Percentiles rank a stretch among this genome's conserved stretches.
Evolutionary conservation across 169 alveolate genomes (phyloP).

Genomic region (Fabrea salina): DNA sequence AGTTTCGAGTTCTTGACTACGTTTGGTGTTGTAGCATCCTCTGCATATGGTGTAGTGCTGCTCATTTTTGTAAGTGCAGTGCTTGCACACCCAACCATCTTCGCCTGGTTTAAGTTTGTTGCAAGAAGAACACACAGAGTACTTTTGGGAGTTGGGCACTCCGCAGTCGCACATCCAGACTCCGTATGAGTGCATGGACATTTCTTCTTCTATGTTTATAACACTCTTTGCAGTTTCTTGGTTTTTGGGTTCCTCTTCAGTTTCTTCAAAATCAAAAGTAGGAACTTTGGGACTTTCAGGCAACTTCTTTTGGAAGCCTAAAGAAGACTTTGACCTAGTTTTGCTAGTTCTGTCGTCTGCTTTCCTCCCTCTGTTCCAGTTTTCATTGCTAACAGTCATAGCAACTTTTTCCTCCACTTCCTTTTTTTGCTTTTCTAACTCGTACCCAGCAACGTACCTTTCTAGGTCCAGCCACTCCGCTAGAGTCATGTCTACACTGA

Average conservation of each 20-base stretch:
- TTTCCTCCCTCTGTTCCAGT: neutral
- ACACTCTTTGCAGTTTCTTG: neutral
- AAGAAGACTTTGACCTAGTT: neutral
- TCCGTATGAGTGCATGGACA: neutral
- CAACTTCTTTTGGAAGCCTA: neutral
- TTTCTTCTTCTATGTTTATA: neutral
- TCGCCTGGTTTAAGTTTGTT: neutral
- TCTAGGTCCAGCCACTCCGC: neutral
- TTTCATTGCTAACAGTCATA: neutral
- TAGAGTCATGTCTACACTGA: neutral
- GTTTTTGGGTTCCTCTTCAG: neutral
- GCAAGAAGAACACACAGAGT: constrained; percentile 1
- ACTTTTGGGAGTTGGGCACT: neutral
- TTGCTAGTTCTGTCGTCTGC: neutral
- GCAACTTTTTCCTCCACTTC: neutral
- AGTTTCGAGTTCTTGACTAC: neutral
- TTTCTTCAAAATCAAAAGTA: neutral
- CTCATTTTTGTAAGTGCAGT: constrained; percentile 16
- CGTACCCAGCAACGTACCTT: neutral
- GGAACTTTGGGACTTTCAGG: neutral
- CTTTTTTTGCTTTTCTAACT: neutral
- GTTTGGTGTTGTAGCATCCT: neutral
- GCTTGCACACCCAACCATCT: constrained; percentile 18
- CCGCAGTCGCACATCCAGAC: constrained; percentile 29
- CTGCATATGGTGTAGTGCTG: neutral